Evolutionary conservation across 805 yeast species (phyloP), one percentile per base, ranked within the genome.

Genomic region (Starmerella kuoi): DNA sequence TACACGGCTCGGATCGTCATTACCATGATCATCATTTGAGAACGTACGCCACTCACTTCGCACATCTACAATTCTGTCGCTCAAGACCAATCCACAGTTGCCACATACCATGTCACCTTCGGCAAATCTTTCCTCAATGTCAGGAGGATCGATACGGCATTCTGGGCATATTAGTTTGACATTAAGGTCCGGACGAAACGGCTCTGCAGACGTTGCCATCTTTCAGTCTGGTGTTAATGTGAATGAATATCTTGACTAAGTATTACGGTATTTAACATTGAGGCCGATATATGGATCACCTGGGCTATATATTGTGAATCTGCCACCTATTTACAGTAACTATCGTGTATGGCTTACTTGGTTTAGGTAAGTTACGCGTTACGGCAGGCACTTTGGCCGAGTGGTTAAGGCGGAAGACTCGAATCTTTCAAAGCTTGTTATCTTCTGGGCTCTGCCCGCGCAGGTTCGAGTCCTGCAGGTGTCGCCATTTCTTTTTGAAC

Each of bases 81-180:
- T 83, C 20, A 91, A 71, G 1, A 88, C 97, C 44, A 91, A 68
- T 2, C 98, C 98, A 67, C 98, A 91, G 48, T 86, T 71, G 2
- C 95, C 97, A 66, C 98, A 88, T n/a, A 88, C 95, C 54, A 91
- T 86, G 62, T 88, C 98, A 32, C 98, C 98, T 61, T 88, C 97
- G 53, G 94, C 81, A 57, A 87, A 93, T 53, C 96, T 68, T 65
- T 88, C 98, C 21, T 87, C 83, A 49, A 88, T 69, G 56, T 88
- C 94, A 3, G 98, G 98, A 12, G 98, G 98, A 56, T 76, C 83
- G 26, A 83, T 87, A 59, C 85, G 81, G 65, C 98, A 88, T 58
- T 88, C 98, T 2, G 97, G 97, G 60, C 98, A 88, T 15, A 88
- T 78, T 49, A 88, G 68, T 12, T 84, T 82, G 51, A 88, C 86